Evolutionary conservation across 2,329 filamentous ascomycete species (phyloP).

Genomic region (Fusarium paranaense): DNA sequence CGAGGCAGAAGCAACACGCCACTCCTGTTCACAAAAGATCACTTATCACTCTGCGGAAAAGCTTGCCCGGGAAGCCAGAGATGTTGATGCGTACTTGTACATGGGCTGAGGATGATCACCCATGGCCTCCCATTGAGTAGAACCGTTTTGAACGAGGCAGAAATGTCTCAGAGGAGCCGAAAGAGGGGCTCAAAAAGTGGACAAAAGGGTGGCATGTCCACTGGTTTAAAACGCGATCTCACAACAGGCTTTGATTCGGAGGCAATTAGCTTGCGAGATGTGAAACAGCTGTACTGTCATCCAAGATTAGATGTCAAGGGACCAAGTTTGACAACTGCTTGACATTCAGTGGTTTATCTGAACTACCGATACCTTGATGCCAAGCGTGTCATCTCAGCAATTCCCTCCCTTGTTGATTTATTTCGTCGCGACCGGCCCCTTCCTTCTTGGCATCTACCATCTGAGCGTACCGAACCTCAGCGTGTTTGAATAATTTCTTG

Average conservation of each 20-base stretch:
- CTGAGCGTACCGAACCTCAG: too few relatives aligned
- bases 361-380: too few relatives aligned
- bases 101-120: fast-evolving
- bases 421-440: too few relatives aligned
- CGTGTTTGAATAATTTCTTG: too few relatives aligned
- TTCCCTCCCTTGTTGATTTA: too few relatives aligned
- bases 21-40: not conserved
- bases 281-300: too few relatives aligned
- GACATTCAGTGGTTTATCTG: too few relatives aligned
- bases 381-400: too few relatives aligned
- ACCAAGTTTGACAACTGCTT: not conserved
- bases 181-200: not conserved
- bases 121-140: too few relatives aligned
- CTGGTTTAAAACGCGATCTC: not conserved
- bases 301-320: not conserved
- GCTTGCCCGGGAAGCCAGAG: not conserved
- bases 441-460: too few relatives aligned
- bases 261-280: not conserved
- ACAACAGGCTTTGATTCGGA: not conserved
- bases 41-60: not conserved
- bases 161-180: not conserved
- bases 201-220: too few relatives aligned
- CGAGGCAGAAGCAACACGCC: not conserved
- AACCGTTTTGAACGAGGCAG: not conserved
- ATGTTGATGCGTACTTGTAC: not conserved